Conservation (phyloP, 164 flowering plant genomes). For the Macadamia integrifolia region DNA sequence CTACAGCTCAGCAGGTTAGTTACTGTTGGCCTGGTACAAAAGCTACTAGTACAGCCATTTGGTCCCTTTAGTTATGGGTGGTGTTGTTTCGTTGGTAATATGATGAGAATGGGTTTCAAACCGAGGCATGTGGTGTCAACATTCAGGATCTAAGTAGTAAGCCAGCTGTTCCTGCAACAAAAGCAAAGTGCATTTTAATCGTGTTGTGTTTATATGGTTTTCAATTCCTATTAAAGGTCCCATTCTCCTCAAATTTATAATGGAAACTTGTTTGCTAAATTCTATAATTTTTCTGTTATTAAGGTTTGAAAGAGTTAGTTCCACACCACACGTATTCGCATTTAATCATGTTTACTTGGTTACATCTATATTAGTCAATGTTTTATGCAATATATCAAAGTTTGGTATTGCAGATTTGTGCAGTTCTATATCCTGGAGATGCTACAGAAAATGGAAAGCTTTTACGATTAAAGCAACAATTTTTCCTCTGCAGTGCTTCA, state of each 20-base stretch:
- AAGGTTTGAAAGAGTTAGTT: not conserved
- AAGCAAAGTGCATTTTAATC: too few species aligned
- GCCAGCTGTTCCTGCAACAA: too few species aligned
- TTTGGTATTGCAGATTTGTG: conserved; percentile 68
- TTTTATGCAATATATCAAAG: conserved; percentile 1
- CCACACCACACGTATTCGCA: not conserved
- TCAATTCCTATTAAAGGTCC: too few species aligned
- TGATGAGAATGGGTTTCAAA: too few species aligned
- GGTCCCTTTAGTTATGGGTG: not conserved
- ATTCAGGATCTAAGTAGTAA: too few species aligned
- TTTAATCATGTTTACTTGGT: not conserved
- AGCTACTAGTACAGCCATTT: not conserved
- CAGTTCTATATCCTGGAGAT: conserved; percentile 96
- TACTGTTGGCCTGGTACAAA: not conserved
- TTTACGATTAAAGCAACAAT: conserved; percentile 87
- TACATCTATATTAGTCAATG: not conserved
- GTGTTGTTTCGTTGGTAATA: too few species aligned
- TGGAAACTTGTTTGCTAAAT: not conserved
- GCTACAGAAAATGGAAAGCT: conserved; percentile 87
- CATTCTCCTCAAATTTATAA: too few species aligned
- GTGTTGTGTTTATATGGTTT: too few species aligned
- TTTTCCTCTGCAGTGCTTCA: conserved; percentile 93
- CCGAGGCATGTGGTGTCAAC: too few species aligned
- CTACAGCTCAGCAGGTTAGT: conserved; percentile 78
- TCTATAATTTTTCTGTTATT: not conserved